Conservation (phyloP, 2,329 filamentous ascomycete species). For the Calycina marina region DNA sequence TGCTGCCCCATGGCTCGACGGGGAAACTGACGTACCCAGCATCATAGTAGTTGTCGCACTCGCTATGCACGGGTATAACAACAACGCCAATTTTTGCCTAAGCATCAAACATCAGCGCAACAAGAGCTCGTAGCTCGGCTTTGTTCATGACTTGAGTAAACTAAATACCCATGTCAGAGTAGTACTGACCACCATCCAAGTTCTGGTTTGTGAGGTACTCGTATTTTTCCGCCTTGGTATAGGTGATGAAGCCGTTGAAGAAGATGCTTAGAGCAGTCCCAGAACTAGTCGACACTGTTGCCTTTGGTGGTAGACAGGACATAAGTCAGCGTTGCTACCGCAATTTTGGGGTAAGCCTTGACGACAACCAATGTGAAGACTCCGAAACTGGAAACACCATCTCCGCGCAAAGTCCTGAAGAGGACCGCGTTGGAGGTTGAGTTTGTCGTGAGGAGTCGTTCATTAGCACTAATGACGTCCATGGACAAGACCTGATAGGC, state of each 20-base stretch:
- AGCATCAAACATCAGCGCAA: conserved; percentile 18
- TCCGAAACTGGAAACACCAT: conserved; percentile 34
- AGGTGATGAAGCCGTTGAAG: conserved; percentile 28
- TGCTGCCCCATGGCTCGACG: too few relatives aligned
- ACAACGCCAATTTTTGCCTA: conserved; percentile 19
- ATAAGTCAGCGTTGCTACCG: conserved; percentile 26
- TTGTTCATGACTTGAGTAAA: too few relatives aligned
- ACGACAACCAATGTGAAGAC: conserved; percentile 43
- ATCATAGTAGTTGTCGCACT: conserved; percentile 24
- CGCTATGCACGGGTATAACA: conserved; percentile 21
- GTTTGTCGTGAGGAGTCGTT: conserved; percentile 12
- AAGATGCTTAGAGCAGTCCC: conserved; percentile 37
- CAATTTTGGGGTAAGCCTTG: conserved; percentile 30
- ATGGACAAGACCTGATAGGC: conserved; percentile 36
- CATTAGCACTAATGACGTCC: conserved; percentile 19
- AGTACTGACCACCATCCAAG: conserved; percentile 21
- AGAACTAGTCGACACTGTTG: conserved; percentile 31
- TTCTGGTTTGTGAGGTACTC: conserved; percentile 18
- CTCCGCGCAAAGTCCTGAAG: conserved; percentile 17
- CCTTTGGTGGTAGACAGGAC: conserved; percentile 32
- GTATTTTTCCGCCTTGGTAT: conserved; percentile 22
- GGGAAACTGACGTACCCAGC: conserved; percentile 12
- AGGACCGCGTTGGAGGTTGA: conserved; percentile 11
- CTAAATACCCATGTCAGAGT: too few relatives aligned
- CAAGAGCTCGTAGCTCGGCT: conserved; percentile 4